phyloP scores from a whole-genome alignment of 306 rosid genomes.

The Trifolium fragiferum region DNA sequence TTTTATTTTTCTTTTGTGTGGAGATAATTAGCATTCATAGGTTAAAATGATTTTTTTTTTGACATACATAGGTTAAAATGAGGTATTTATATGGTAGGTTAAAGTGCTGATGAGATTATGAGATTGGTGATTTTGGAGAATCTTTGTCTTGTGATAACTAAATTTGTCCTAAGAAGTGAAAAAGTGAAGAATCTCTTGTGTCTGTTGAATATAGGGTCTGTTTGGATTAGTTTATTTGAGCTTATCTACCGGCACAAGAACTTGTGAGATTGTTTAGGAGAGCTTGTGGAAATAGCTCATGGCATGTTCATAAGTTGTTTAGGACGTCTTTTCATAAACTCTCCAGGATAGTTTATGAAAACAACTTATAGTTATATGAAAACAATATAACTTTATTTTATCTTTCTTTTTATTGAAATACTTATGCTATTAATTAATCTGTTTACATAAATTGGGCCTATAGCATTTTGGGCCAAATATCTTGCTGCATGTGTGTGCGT shows the following conservation, averaged over 20 bases:
- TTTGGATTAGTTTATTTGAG: not conserved
- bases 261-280: not conserved
- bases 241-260: not conserved
- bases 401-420: not conserved
- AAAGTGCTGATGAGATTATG: constrained; percentile 2
- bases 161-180: constrained; percentile 5
- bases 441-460: not conserved
- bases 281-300: not conserved
- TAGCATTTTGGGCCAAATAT: not conserved
- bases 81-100: not conserved
- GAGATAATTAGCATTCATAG: constrained; percentile 8
- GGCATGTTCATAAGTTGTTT: not conserved
- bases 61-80: constrained; percentile 10
- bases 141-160: constrained; percentile 10
- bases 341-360: not conserved
- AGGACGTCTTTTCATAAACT: no score
- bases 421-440: not conserved
- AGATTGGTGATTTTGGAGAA: constrained; percentile 24
- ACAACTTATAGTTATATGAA: not conserved
- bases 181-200: not conserved
- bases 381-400: not conserved
- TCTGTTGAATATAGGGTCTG: not conserved
- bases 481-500: not conserved
- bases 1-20: constrained; percentile 32
- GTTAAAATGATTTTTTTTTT: constrained; percentile 8